Evolutionary conservation across 208 protist genomes (phyloP).

Genomic region (Crithidia expoeki): DNA sequence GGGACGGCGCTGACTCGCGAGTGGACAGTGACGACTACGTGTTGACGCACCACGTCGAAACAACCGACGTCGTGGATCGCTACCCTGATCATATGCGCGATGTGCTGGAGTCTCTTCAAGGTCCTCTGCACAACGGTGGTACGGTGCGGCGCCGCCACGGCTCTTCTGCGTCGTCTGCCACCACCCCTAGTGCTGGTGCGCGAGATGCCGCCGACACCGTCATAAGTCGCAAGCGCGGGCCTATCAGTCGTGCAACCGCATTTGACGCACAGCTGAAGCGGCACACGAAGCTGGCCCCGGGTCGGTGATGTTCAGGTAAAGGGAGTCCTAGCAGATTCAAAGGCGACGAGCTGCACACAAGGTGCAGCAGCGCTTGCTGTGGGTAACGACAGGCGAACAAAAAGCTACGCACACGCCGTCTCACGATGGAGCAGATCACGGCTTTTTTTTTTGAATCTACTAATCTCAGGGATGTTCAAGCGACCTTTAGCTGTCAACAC

Average conservation of each 20-base stretch:
- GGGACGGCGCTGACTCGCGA: no score
- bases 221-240: conserved; percentile 84
- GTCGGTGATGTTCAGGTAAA: conserved; percentile 30
- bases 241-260: conserved; percentile 68
- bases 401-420: no score
- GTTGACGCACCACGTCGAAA: conserved; percentile 79
- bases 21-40: conserved; percentile 33
- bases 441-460: no score
- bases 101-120: conserved; percentile 66
- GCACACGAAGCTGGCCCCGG: conserved; percentile 54
- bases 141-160: background rate
- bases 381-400: no score
- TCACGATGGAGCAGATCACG: no score
- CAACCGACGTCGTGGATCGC: conserved; percentile 71
- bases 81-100: conserved; percentile 84
- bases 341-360: no score
- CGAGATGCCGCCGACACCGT: conserved; percentile 41
- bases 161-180: background rate
- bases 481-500: no score
- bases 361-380: no score
- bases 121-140: conserved; percentile 21
- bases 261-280: conserved; percentile 56
- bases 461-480: no score
- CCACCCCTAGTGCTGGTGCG: background rate
- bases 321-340: background rate